Conservation (phyloP, 2,329 filamentous ascomycete genomes). For the Aureobasidium sp. region DNA sequence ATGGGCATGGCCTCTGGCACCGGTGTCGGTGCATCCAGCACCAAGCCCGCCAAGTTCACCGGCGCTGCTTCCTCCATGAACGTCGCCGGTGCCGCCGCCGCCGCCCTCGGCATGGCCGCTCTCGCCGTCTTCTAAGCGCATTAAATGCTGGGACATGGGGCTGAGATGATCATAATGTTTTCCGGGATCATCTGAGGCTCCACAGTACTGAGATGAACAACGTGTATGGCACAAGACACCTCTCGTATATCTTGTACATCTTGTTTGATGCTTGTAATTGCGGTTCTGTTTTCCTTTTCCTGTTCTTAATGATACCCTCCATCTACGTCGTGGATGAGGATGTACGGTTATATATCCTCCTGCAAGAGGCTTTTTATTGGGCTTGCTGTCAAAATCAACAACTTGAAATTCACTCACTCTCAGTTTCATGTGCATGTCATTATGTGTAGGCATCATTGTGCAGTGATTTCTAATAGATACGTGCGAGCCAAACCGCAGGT, state of each 20-base stretch:
- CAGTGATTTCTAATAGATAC: too few relatives aligned
- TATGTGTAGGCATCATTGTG: too few relatives aligned
- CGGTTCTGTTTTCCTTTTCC: background rate
- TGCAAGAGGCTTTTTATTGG: constrained; percentile 12
- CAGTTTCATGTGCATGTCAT: too few relatives aligned
- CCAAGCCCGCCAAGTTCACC: constrained; percentile 34
- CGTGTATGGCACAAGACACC: background rate
- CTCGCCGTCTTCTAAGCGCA: constrained; percentile 23
- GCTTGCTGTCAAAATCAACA: constrained; percentile 8
- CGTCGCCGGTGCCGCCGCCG: constrained; percentile 45
- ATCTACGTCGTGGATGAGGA: background rate
- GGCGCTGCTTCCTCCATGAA: constrained; percentile 41
- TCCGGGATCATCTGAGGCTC: background rate
- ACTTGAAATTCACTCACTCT: background rate
- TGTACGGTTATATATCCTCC: background rate
- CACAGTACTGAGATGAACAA: background rate
- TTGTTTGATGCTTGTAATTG: background rate
- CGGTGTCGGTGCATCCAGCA: constrained; percentile 20
- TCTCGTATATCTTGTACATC: constrained; percentile 1
- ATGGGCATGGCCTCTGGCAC: background rate
- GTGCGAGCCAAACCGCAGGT: too few relatives aligned
- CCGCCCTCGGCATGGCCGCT: constrained; percentile 41
- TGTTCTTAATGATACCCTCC: constrained; percentile 7
- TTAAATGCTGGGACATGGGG: background rate
- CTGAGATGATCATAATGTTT: background rate